Evolutionary conservation across 1,284 basidiomycete genomes (phyloP).

Genomic region (Marasmius tenuissimus): DNA sequence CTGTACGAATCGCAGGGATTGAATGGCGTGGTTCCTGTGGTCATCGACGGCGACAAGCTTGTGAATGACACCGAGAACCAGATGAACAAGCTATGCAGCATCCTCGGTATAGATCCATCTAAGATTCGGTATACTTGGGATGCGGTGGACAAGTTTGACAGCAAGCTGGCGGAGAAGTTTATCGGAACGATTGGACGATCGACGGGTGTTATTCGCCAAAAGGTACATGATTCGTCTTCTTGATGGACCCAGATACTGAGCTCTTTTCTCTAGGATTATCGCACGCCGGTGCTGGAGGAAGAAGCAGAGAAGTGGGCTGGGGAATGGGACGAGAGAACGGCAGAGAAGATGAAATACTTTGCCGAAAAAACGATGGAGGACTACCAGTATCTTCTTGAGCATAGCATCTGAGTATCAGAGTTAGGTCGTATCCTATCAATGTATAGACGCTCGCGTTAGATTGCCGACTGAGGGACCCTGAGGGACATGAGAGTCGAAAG

Average conservation of each 20-base stretch:
- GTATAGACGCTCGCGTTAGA: background rate
- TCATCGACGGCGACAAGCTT: background rate
- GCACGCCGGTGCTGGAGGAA: background rate
- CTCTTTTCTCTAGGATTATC: background rate
- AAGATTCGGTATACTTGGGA: background rate
- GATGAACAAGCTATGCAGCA: background rate
- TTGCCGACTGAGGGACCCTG: background rate
- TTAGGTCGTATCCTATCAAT: background rate
- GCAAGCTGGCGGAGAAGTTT: background rate
- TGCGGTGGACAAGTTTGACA: background rate
- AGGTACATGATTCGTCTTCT: background rate
- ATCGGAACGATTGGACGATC: background rate
- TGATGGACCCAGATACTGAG: background rate
- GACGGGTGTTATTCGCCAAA: background rate
- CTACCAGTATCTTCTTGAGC: background rate
- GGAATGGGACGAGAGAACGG: background rate
- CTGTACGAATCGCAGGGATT: background rate
- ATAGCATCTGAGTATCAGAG: background rate
- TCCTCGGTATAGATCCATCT: background rate
- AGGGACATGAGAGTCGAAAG: too few relatives aligned
- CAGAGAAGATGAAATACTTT: background rate
- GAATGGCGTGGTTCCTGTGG: background rate
- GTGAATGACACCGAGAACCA: background rate
- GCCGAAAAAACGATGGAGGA: background rate
- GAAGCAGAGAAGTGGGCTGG: background rate